Evolutionary conservation across 148 eudicot genomes (phyloP), one percentile per base, ranked within the genome.

Genomic region (Fagopyrum esculentum): DNA sequence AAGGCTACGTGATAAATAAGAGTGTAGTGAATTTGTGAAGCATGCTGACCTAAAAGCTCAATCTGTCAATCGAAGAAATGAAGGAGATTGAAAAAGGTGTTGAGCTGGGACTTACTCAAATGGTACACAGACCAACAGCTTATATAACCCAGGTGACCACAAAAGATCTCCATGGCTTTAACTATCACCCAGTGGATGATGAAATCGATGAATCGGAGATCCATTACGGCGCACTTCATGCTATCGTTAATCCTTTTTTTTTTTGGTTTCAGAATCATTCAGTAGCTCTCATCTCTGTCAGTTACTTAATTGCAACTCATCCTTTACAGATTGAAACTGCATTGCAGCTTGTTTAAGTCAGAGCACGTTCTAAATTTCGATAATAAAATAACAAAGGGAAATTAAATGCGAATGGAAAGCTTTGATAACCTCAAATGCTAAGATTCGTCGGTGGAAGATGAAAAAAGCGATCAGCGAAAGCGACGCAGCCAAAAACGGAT

Each of bases 401-500:
- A 29, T 64, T 55, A 4, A 55, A 55, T 16, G 17, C 60, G 45
- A 43, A 45, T 69, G 49, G 22, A 47, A 19, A 73, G 72, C 29
- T n/a, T 16, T 4, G 60, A 49, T 49, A 15, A 49, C 10, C 13
- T 49, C 60, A n/a, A 56, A 29, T 3, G 60, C 8, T 7, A 15
- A 6, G 45, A 47, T 61, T 15, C 81, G 88, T 81, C 85, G 85
- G 84, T 83, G 85, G 60, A 47, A 30, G 77, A 76, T 73, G 16
- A 19, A 74, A 43, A 35, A 16, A 16, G 40, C 40, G 43, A 55
- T 8, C 10, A 22, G 77, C 88, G 88, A 77, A 74, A 83, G 82
- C 73, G 76, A 52, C 85, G 91, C 87, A 91, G 89, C 82, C 74
- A 48, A 85, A 85, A 75, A 74, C 91, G 93, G 89, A 88, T 91